Evolutionary conservation across 768 basidiomycete genomes (phyloP).

Genomic region (Hortiboletus flavorubellus): DNA sequence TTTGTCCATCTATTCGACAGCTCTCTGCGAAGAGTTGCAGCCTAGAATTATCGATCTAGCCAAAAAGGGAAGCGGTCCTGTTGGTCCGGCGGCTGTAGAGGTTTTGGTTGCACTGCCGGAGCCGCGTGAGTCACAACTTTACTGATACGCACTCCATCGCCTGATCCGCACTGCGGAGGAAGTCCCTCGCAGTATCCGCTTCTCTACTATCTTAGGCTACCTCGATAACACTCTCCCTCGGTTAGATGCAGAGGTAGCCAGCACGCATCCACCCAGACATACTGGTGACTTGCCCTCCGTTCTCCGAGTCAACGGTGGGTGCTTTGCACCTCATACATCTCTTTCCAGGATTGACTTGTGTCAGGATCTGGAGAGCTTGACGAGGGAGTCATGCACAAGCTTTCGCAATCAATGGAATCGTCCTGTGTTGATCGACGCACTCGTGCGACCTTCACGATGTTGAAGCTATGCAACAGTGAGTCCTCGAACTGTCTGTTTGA

Average conservation of each 20-base stretch:
- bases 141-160: background rate
- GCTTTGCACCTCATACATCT: no score
- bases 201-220: slow-evolving; percentile 4
- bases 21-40: background rate
- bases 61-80: background rate
- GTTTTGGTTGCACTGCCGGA: background rate
- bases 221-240: slow-evolving; percentile 1
- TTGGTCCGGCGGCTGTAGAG: slow-evolving; percentile 7
- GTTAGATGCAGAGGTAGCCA: slow-evolving; percentile 1
- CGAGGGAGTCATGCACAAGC: background rate
- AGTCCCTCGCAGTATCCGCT: background rate
- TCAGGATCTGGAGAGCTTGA: background rate
- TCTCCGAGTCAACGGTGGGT: background rate
- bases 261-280: background rate
- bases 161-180: background rate
- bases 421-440: background rate
- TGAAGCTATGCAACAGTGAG: slow-evolving; percentile 11
- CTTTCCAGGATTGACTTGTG: background rate
- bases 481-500: background rate
- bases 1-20: background rate
- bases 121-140: background rate
- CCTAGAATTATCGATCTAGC: background rate
- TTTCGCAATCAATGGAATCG: background rate
- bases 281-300: background rate
- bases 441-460: slow-evolving; percentile 3